These are phyloP conservation scores for Scheffersomyces parashehatae DNA, from an alignment of 1,139 yeast species.

Conservation along the genomic window DNA sequence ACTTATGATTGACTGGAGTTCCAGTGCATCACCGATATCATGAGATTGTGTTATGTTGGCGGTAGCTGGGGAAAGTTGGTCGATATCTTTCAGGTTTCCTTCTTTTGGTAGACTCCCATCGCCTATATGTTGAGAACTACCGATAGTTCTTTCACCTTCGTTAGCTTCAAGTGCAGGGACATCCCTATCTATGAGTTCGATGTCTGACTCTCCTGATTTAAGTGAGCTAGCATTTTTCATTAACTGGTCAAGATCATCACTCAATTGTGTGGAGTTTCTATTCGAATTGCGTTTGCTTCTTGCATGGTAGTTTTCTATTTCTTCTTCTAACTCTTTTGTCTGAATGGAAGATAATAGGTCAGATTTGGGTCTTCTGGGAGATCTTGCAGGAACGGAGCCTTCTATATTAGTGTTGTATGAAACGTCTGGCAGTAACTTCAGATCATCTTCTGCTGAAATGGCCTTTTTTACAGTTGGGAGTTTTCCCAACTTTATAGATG, in stretches of 20 bases:
- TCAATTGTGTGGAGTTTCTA: constrained; percentile 12
- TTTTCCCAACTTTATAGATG: constrained; percentile 18
- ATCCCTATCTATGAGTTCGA: too few species aligned
- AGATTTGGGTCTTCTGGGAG: constrained; percentile 41
- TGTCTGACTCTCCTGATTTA: constrained; percentile 1
- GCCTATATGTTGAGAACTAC: neutral
- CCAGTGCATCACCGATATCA: too few species aligned
- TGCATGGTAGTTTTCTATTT: constrained; percentile 11
- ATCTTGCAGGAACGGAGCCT: constrained; percentile 44
- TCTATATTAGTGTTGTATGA: constrained; percentile 40
- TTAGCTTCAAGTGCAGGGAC: neutral
- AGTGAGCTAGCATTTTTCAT: constrained; percentile 40
- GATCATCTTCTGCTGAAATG: constrained; percentile 1
- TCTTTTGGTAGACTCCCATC: neutral
- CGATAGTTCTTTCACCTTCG: too few species aligned
- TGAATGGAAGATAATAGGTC: constrained; percentile 10
- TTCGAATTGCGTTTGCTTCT: too few species aligned
- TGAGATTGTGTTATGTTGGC: too few species aligned
- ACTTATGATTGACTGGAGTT: too few species aligned
- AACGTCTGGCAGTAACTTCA: constrained; percentile 24
- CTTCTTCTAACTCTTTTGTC: constrained; percentile 11
- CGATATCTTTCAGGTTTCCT: neutral
- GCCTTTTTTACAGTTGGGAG: constrained; percentile 15
- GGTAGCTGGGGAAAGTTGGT: constrained; percentile 1
- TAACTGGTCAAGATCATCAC: constrained; percentile 42